Evolutionary conservation across 2,329 filamentous ascomycete genomes (phyloP).

Genomic region (Coniella vitis): DNA sequence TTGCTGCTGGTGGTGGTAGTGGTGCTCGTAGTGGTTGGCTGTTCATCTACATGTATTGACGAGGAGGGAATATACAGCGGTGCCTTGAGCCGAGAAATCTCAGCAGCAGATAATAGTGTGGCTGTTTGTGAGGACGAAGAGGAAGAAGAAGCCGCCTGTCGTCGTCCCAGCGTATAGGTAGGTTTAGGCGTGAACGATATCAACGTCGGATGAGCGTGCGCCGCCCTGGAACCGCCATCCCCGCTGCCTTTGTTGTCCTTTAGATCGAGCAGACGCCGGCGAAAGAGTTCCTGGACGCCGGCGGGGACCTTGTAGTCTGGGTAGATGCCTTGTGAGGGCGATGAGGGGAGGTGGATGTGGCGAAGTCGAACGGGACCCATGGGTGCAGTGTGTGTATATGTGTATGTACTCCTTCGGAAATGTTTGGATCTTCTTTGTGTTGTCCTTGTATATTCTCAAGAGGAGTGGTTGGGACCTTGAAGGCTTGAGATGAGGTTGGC

Average conservation of each 20-base stretch:
- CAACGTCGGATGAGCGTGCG: slow-evolving; percentile 59
- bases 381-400: background rate
- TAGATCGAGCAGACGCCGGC: slow-evolving; percentile 48
- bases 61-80: slow-evolving; percentile 30
- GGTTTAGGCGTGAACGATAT: slow-evolving; percentile 77
- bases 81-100: slow-evolving; percentile 37
- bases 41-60: slow-evolving; percentile 4
- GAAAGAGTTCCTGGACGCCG: slow-evolving; percentile 31
- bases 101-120: slow-evolving; percentile 36
- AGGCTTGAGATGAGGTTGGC: too few relatives aligned
- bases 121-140: too few relatives aligned
- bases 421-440: too few relatives aligned
- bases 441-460: too few relatives aligned
- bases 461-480: too few relatives aligned
- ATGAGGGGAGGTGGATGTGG: slow-evolving; percentile 31
- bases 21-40: background rate
- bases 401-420: background rate
- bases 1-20: background rate
- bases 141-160: slow-evolving; percentile 44
- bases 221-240: slow-evolving; percentile 23
- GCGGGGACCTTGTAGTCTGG: slow-evolving; percentile 32
- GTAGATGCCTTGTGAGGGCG: slow-evolving; percentile 20
- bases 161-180: slow-evolving; percentile 84
- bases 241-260: slow-evolving; percentile 33
- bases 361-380: slow-evolving; percentile 23